A percentile compares a stretch with the other conserved stretches of the same genome.
Evolutionary conservation across 2,329 filamentous ascomycete species (phyloP).

Genomic region (Hypoxylon sp.): DNA sequence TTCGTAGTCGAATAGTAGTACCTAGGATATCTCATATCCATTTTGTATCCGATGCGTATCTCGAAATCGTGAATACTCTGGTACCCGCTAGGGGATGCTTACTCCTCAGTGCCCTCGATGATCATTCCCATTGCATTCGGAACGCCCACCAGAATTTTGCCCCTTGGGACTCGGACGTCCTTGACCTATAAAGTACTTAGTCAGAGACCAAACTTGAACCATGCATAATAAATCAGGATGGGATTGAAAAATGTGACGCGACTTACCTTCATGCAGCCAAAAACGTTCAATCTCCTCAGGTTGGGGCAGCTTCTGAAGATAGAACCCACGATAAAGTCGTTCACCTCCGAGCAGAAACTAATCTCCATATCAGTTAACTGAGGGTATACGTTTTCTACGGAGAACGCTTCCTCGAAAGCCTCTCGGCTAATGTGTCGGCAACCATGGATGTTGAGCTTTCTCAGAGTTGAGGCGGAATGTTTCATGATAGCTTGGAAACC

Average conservation of each 20-base stretch:
- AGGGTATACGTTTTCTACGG: slow-evolving; percentile 67
- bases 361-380: slow-evolving; percentile 77
- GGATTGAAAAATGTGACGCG: too few relatives aligned
- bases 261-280: slow-evolving; percentile 70
- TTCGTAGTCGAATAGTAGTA: too few relatives aligned
- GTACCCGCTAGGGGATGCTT: too few relatives aligned
- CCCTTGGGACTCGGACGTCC: slow-evolving; percentile 51
- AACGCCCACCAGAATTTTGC: slow-evolving; percentile 54
- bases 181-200: slow-evolving; percentile 49
- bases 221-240: too few relatives aligned
- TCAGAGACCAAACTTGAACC: too few relatives aligned
- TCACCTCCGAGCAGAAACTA: slow-evolving; percentile 76
- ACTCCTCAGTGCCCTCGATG: slow-evolving; percentile 50
- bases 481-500: slow-evolving; percentile 85
- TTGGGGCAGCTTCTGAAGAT: slow-evolving; percentile 72
- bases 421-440: slow-evolving; percentile 81
- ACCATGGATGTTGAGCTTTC: slow-evolving; percentile 78
- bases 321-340: slow-evolving; percentile 68
- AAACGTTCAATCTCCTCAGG: slow-evolving; percentile 67
- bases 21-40: too few relatives aligned
- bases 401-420: slow-evolving; percentile 80
- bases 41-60: neutral
- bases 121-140: slow-evolving; percentile 54
- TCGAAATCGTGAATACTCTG: too few relatives aligned
- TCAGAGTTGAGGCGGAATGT: slow-evolving; percentile 76